Base-by-base conservation (phyloP, 208 protist genomes). In the Trypanosoma vivax region DNA sequence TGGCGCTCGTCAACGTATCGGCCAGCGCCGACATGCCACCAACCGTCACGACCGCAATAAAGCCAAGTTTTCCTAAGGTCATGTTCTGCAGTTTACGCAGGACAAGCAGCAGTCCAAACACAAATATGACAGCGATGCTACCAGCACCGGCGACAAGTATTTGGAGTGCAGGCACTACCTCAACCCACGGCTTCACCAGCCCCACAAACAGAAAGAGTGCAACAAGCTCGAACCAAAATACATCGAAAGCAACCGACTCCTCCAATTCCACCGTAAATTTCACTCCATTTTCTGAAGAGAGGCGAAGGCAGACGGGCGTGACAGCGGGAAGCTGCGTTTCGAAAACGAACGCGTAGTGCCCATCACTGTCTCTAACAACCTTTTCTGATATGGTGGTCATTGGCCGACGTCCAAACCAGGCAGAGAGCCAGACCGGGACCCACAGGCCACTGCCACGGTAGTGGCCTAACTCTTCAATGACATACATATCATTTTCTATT, bases 1-100 rank as follows among this genome's bases (percentile, higher is more conserved):
- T 13, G 1, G 67, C 52, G 34, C 54, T 69, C 23, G 77, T 28
- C 9, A 81, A 3, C 33, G 60, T 73, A 25, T 87, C 76, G 19
- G 66, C 43, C 24, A 75, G 31, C 24, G 67, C 72, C 0, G 76
- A 67, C 3, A 76, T 50, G n/a, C 83, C 83, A 13, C 78, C 78
- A 14, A 82, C 23, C 1, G 68, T 24, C 0, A 87, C n/a, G 19
- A 76, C 45, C 21, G 73, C 60, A 18, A 71, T 27, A 48, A 86
- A 16, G 3, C 65, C 66, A 27, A 79, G 42, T 40, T 80, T 80
- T 11, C 80, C 80, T 18, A 84, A 34, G 10, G 73, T 75, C 72
- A 77, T 83, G 18, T 52, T 53, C 43, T 86, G 77, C 38, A 90
- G n/a, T 14, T 70, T 54, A 1, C 66, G 59, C 3, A 81, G 19